Evolutionary conservation across 1,139 yeast genomes (phyloP).

Genomic region (Diutina neorugosa): DNA sequence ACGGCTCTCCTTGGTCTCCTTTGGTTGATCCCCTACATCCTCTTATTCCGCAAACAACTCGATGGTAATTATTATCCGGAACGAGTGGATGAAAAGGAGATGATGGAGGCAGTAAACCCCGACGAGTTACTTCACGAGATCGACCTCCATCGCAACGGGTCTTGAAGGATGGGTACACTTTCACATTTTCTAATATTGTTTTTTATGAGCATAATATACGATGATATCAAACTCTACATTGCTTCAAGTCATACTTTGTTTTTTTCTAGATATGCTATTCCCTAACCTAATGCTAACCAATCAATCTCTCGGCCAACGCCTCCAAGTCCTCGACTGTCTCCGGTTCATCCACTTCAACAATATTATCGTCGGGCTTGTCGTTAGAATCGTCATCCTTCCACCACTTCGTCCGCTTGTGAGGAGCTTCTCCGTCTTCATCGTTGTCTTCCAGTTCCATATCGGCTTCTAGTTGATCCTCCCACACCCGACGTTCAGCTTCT

Average conservation of each 20-base stretch:
- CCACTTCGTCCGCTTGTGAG: conserved; percentile 51
- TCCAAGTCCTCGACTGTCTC: conserved; percentile 89
- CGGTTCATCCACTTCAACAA: conserved; percentile 76
- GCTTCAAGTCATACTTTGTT: not conserved
- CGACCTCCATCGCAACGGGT: conserved; percentile 22
- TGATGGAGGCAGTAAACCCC: conserved; percentile 59
- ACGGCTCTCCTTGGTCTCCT: conserved; percentile 53
- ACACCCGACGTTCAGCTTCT: conserved; percentile 52
- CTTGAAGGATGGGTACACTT: not conserved
- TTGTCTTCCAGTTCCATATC: conserved; percentile 15
- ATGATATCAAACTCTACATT: not conserved
- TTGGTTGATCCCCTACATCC: conserved; percentile 44
- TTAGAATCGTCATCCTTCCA: conserved; percentile 28
- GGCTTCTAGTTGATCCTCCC: conserved; percentile 26
- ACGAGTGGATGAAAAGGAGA: conserved; percentile 54
- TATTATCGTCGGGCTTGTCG: conserved; percentile 13
- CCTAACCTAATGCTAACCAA: conserved; percentile 5
- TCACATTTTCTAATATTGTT: not conserved
- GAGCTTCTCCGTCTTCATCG: conserved; percentile 26
- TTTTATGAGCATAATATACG: not conserved
- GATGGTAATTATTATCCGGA: conserved; percentile 11
- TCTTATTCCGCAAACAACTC: conserved; percentile 26
- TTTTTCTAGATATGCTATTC: not conserved
- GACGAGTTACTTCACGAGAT: conserved; percentile 49
- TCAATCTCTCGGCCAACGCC: conserved; percentile 68